Evolutionary conservation across 495 filamentous ascomycete species (phyloP), one percentile per base, ranked within the genome.

Genomic region (Viridothelium virens): DNA sequence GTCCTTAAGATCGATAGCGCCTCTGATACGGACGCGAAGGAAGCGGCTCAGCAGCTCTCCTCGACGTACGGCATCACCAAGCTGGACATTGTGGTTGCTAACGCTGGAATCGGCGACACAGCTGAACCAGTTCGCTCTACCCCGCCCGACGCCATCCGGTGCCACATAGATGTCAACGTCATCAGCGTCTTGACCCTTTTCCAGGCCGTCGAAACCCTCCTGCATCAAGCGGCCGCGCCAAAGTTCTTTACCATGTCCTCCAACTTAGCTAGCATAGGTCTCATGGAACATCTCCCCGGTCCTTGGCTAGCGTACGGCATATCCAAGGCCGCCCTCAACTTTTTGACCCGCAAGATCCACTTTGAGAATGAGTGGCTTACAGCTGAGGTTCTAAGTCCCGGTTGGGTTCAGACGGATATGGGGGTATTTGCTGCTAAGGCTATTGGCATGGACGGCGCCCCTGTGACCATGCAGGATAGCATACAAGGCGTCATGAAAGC

Each of bases 81-180:
- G 25, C 65, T 86, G 36, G 79, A 85, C 70, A 72, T 81, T n/a
- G 75, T 84, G 4, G 75, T 86, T 39, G 80, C 82, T 62, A 84
- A 84, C 66, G 80, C 82, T 1, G 82, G 77, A 6, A 71, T 79
- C 7, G 66, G 68, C 50, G 70, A 73, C n/a, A 56, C 81, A 16
- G 70, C 71, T 56, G 61, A 75, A 46, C 18, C 47, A 6, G 47
- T 25, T 3, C 6, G 9, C n/a, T 53, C 47, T 3, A 53, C 47
- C 9, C 47, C 47, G 3, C 47, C n/a, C n/a, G 47, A 53, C 9
- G 5, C 47, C 3, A 18, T 53, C 16, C 47, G n/a, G 47, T n/a
- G 47, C n/a, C 70, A 79, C 62, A 63, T 81, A 63, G 70, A 76
- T 2, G 70, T 79, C 63, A 83, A 83, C 66, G 71, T 72, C 34